Evolutionary conservation across 768 basidiomycete genomes (phyloP).

Genomic region (Clitopilus hobsonii): DNA sequence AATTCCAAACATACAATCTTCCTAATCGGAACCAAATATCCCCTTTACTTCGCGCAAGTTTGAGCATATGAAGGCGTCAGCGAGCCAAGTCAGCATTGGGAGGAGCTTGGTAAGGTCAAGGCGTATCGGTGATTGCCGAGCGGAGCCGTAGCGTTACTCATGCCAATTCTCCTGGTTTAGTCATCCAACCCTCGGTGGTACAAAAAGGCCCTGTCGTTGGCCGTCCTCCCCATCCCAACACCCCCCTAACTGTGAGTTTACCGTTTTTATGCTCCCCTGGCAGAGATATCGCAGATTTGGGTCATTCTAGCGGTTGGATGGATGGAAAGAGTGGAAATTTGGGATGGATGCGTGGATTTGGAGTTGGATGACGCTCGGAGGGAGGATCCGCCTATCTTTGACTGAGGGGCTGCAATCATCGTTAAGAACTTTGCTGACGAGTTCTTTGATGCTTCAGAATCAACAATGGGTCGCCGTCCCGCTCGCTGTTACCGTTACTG

Average conservation of each 20-base stretch:
- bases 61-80: not conserved
- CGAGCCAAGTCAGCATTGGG: not conserved
- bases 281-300: not conserved
- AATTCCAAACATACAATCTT: not conserved
- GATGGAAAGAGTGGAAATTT: not conserved
- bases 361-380: constrained; percentile 13
- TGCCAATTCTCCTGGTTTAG: constrained; percentile 7
- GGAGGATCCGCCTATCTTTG: constrained; percentile 3
- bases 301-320: not conserved
- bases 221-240: constrained; percentile 1
- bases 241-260: constrained; percentile 11
- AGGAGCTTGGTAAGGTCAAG: not conserved
- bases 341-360: not conserved
- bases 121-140: not conserved
- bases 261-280: constrained; percentile 1
- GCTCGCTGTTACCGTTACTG: constrained; percentile 99
- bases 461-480: constrained; percentile 91
- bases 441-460: constrained; percentile 14
- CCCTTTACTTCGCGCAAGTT: not conserved
- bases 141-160: constrained; percentile 11
- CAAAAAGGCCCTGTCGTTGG: constrained; percentile 10
- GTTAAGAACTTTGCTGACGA: not conserved
- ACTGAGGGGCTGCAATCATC: constrained; percentile 1
- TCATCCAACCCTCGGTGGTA: constrained; percentile 11
- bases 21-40: not conserved